Evolutionary conservation across 73 alveolate species (phyloP).

Genomic region (Stentor roeselii): DNA sequence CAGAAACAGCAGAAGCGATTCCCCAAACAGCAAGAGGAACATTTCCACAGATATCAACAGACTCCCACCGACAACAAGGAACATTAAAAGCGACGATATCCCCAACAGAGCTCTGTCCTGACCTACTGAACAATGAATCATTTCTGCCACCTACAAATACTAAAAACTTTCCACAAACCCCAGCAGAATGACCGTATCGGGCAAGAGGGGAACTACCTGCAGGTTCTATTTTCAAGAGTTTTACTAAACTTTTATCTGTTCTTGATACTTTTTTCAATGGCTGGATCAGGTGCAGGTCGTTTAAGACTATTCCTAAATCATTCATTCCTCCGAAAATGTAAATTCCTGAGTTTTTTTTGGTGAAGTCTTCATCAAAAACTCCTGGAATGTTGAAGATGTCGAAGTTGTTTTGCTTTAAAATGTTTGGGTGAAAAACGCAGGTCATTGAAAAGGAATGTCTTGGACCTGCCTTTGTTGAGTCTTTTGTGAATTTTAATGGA

Average conservation of each 20-base stretch:
- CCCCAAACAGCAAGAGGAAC: neutral
- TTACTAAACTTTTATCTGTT: neutral
- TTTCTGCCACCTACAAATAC: neutral
- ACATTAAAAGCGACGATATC: neutral
- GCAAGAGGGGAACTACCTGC: neutral
- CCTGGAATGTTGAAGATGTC: neutral
- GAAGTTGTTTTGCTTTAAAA: neutral
- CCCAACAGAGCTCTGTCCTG: neutral
- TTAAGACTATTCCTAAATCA: neutral
- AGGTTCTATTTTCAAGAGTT: neutral
- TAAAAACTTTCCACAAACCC: neutral
- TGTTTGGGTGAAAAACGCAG: neutral
- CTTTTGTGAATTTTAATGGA: neutral
- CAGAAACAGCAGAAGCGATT: neutral
- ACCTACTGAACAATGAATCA: neutral
- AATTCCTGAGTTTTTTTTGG: constrained; percentile 20
- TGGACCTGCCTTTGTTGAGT: neutral
- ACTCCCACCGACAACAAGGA: neutral
- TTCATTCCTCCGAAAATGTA: constrained; percentile 25
- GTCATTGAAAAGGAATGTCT: neutral
- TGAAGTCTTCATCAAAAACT: neutral
- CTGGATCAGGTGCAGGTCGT: neutral
- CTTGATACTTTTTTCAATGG: neutral
- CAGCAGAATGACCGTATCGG: neutral
- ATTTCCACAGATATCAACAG: neutral